These are phyloP conservation scores for Prunus davidiana DNA, from an alignment of 306 rosid genomes.

Conservation along the genomic window DNA sequence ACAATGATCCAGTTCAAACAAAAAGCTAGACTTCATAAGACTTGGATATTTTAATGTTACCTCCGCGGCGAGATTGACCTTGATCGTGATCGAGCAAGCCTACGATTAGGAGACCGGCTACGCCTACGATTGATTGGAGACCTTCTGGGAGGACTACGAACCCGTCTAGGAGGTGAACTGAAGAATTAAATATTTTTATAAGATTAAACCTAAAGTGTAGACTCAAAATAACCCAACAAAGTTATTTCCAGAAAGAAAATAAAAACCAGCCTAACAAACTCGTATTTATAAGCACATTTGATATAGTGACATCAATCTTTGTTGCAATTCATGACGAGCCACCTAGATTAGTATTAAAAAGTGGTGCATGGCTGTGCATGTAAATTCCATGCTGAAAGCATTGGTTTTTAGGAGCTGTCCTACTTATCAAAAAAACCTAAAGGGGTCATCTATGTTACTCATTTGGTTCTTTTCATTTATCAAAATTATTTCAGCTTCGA, in stretches of 20 bases:
- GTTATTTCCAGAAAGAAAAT: not conserved
- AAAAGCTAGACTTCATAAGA: not conserved
- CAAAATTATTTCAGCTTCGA: not conserved
- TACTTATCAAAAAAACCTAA: not conserved
- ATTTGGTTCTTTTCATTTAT: not conserved
- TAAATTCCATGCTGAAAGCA: not conserved
- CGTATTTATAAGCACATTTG: not conserved
- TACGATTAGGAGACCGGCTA: constrained; percentile 84
- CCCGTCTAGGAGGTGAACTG: constrained; percentile 83
- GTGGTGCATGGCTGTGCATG: not conserved
- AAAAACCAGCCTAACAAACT: not conserved
- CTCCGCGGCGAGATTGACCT: constrained; percentile 91
- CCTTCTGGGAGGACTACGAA: constrained; percentile 96
- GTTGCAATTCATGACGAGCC: not conserved
- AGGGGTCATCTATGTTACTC: not conserved
- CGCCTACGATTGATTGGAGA: constrained; percentile 84
- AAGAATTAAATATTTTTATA: constrained; percentile 12
- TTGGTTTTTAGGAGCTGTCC: not conserved
- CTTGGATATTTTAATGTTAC: constrained; percentile 31
- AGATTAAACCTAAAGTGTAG: not conserved
- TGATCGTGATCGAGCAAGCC: constrained; percentile 80
- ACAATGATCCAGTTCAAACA: not conserved
- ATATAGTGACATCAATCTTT: not conserved
- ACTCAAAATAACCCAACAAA: not conserved
- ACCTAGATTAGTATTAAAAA: not conserved